These are phyloP conservation scores for Borealophlyctis nickersoniae DNA, from an alignment of 192 early-diverging fungal genomes.

Conservation along the genomic window DNA sequence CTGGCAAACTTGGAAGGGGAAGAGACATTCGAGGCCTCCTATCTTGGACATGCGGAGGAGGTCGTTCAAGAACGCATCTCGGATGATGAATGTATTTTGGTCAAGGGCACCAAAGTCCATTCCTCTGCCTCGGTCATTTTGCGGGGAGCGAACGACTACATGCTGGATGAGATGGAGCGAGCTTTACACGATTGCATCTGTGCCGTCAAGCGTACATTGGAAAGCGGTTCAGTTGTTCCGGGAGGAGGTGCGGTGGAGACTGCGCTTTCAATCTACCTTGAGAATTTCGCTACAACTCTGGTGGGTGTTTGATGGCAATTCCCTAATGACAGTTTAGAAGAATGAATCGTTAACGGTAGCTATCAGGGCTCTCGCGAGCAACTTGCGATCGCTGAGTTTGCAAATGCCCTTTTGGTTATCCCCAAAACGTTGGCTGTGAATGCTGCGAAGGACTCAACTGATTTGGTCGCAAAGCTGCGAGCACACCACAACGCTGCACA, in stretches of 20 bases:
- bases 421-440: constrained; percentile 98
- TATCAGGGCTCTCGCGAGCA: constrained; percentile 96
- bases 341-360: too few relatives aligned
- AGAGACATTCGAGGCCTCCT: constrained; percentile 89
- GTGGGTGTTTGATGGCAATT: constrained; percentile 34
- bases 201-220: constrained; percentile 94
- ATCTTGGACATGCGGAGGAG: constrained; percentile 90
- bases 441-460: constrained; percentile 97
- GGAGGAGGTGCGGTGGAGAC: constrained; percentile 96
- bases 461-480: constrained; percentile 92
- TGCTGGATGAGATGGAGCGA: constrained; percentile 99
- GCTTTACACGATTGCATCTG: constrained; percentile 92
- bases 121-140: constrained; percentile 89
- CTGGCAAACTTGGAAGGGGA: constrained; percentile 97
- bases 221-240: constrained; percentile 92
- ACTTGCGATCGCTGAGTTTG: constrained; percentile 96
- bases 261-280: constrained; percentile 93
- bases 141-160: constrained; percentile 98
- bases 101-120: constrained; percentile 89
- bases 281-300: constrained; percentile 96
- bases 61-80: constrained; percentile 97
- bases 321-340: too few relatives aligned
- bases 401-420: constrained; percentile 89
- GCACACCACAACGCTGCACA: constrained; percentile 94
- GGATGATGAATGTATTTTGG: constrained; percentile 95